Evolutionary conservation across 129 eudicot genomes (phyloP).

Genomic region (Daucus carota): DNA sequence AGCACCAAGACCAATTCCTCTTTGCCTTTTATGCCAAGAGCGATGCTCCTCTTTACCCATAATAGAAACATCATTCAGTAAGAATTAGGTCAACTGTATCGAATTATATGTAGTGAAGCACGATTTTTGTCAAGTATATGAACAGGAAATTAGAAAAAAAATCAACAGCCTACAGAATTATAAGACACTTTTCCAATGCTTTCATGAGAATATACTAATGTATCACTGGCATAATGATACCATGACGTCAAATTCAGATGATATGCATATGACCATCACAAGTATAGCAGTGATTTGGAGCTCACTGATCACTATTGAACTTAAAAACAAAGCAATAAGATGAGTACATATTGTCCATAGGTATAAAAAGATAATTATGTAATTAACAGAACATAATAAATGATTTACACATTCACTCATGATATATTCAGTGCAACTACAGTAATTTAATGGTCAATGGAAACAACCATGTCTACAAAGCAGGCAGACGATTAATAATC

Average conservation of each 20-base stretch:
- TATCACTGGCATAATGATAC: neutral
- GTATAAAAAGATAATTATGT: neutral
- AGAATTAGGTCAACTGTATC: neutral
- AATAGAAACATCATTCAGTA: slow-evolving; percentile 13
- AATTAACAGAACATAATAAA: neutral
- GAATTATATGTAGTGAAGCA: neutral
- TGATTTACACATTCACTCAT: neutral
- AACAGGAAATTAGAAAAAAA: neutral
- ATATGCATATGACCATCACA: neutral
- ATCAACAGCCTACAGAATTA: neutral
- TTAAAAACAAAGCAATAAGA: neutral
- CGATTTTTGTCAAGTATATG: neutral
- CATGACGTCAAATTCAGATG: neutral
- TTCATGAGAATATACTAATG: neutral
- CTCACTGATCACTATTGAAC: neutral
- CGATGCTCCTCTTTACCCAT: slow-evolving; percentile 47
- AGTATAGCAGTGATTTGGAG: neutral
- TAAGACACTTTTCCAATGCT: neutral
- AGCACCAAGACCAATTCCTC: slow-evolving; percentile 93
- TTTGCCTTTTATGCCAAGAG: slow-evolving; percentile 56
- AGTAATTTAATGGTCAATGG: neutral
- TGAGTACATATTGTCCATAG: neutral
- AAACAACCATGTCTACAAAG: neutral
- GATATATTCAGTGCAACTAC: neutral
- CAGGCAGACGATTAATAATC: neutral